Base-by-base conservation (phyloP, 208 protist species). In the Vickermania spadyakhi region DNA sequence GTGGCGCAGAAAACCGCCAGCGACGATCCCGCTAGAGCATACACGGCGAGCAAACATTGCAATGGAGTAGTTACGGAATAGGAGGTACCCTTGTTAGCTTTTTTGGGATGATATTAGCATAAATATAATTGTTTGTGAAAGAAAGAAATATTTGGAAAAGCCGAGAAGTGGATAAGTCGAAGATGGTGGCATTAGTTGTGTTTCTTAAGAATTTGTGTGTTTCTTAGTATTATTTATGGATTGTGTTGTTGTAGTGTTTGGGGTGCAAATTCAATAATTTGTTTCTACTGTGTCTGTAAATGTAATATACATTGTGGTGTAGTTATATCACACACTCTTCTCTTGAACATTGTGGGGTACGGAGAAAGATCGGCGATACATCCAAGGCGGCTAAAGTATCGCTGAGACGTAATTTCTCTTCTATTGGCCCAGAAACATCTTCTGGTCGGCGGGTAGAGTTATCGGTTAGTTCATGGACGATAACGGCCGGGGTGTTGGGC, bases 391-490 rank as follows among this genome's bases (percentile, higher is more conserved):
- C 64, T 5, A 89, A 70, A 18, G 85, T 70, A 25, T 93, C 82
- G 68, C 79, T 84, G 23, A 93, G 69, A 2, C 54, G 68, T 22
- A 73, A 63, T 4, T 63, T 0, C n/a, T 27, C 7, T 3, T 29
- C 23, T 3, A 60, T 28, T 7, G 31, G 0, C 25, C 59, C 36
- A 26, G 31, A 0, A n/a, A 21, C 53, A 26, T 42, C 57, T 11
- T 52, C 50, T 22, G 31, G 31, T 2, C n/a, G 23, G 2, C 26
- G 58, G 25, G 61, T 18, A 7, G 31, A 31, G 2, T 45, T 41
- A 1, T 72, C 72, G 26, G 74, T 75, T 1, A 93, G 65, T 66
- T 93, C 86, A 2, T 75, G 81, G 26, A 93, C 56, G 7, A 93
- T 58, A 11, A 81, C 63, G 25, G 68, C 75, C 11, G 86, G 86